phyloP scores from a whole-genome alignment of 2,329 filamentous ascomycete species.

The Raffaelea arxii region DNA sequence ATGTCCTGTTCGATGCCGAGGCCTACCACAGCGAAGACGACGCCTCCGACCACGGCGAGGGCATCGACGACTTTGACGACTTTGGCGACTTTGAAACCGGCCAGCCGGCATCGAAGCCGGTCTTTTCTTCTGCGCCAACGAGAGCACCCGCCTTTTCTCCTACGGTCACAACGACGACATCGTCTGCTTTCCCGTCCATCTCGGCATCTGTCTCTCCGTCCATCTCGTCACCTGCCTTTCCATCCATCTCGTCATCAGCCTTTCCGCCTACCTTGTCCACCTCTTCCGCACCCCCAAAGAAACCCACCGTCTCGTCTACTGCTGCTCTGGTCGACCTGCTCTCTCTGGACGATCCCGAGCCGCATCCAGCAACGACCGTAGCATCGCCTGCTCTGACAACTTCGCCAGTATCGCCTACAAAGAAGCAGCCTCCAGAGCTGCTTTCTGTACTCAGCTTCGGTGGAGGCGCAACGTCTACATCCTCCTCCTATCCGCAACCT shows the following conservation, averaged over 20 bases:
- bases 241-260: no score
- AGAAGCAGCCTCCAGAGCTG: conserved; percentile 17
- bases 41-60: conserved; percentile 23
- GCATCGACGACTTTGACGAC: conserved; percentile 17
- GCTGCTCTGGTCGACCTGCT: conserved; percentile 11
- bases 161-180: not conserved
- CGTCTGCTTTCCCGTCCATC: no score
- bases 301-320: not conserved
- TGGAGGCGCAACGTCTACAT: conserved; percentile 16
- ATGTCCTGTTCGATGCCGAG: conserved; percentile 59
- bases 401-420: not conserved
- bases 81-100: conserved; percentile 20
- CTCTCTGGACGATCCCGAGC: conserved; percentile 11
- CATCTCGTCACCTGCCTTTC: no score
- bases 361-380: not conserved
- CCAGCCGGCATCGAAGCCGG: conserved; percentile 2
- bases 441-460: conserved; percentile 24
- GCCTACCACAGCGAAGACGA: no score
- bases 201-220: no score
- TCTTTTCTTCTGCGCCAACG: not conserved
- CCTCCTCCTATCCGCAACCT: conserved; percentile 29
- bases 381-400: conserved; percentile 4
- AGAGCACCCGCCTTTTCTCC: not conserved
- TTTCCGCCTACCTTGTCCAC: no score
- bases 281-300: not conserved